phyloP scores from a whole-genome alignment of 805 yeast species.

The Yarrowia sp. region DNA sequence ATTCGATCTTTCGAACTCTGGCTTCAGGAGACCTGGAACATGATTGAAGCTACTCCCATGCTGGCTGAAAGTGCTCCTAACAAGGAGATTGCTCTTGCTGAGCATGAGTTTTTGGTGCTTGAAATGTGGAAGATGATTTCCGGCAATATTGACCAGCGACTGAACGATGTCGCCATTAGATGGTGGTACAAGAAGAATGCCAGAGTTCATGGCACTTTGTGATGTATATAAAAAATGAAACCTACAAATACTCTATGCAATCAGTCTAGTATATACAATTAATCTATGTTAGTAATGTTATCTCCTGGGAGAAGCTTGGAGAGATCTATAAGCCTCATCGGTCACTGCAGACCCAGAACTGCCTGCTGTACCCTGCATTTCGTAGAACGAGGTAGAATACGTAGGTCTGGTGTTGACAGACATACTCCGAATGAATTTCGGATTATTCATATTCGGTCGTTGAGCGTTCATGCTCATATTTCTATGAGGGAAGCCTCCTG shows the following conservation, averaged over 20 bases:
- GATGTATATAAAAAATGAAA: too few species aligned
- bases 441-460: background rate
- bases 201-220: background rate
- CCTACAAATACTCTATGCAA: too few species aligned
- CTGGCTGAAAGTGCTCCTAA: constrained; percentile 2
- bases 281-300: background rate
- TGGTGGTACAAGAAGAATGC: constrained; percentile 58
- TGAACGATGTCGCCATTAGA: constrained; percentile 52
- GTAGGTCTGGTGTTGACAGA: constrained; percentile 33
- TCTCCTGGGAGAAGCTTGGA: constrained; percentile 13
- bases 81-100: constrained; percentile 34
- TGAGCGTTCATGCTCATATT: constrained; percentile 19
- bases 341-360: constrained; percentile 11
- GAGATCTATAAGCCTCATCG: constrained; percentile 28
- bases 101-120: constrained; percentile 43
- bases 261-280: background rate
- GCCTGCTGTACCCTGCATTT: background rate
- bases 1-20: constrained; percentile 27
- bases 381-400: constrained; percentile 11
- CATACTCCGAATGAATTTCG: constrained; percentile 29
- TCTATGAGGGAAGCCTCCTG: constrained; percentile 14
- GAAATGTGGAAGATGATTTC: constrained; percentile 55
- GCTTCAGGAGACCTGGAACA: constrained; percentile 18
- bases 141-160: constrained; percentile 56
- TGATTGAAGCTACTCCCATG: constrained; percentile 17